Evolutionary conservation across 148 eudicot species (phyloP).

Genomic region (Heliamphora exappendiculata): DNA sequence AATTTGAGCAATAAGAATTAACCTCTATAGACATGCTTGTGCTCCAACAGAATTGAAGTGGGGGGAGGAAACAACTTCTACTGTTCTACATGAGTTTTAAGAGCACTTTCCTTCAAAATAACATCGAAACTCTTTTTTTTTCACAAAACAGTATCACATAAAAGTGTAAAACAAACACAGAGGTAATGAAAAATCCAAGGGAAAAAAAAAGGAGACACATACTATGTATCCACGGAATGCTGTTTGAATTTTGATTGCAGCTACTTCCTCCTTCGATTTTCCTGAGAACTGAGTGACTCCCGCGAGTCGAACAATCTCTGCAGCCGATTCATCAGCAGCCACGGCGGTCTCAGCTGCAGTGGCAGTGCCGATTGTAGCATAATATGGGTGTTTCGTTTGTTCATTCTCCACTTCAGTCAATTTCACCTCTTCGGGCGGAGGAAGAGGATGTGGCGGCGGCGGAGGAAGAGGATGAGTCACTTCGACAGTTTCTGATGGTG

Average conservation of each 20-base stretch:
- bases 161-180: background rate
- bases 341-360: constrained; percentile 49
- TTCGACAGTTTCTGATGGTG: constrained; percentile 19
- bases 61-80: background rate
- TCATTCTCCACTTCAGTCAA: constrained; percentile 31
- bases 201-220: constrained; percentile 8
- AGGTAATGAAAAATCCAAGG: background rate
- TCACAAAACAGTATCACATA: background rate
- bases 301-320: constrained; percentile 42
- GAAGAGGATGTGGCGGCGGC: constrained; percentile 21
- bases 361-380: constrained; percentile 35
- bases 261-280: constrained; percentile 57
- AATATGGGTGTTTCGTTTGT: constrained; percentile 35
- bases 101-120: background rate
- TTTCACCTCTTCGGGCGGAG: constrained; percentile 31
- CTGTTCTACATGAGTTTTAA: background rate
- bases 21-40: background rate
- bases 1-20: background rate
- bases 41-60: background rate
- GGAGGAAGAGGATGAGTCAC: constrained; percentile 27
- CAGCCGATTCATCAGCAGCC: constrained; percentile 50
- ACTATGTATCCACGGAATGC: constrained; percentile 81
- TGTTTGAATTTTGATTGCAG: constrained; percentile 75
- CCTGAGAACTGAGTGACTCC: constrained; percentile 29
- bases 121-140: background rate